These are phyloP conservation scores for Venturia aucupariae DNA, from an alignment of 2,329 filamentous ascomycete species.

Conservation along the genomic window DNA sequence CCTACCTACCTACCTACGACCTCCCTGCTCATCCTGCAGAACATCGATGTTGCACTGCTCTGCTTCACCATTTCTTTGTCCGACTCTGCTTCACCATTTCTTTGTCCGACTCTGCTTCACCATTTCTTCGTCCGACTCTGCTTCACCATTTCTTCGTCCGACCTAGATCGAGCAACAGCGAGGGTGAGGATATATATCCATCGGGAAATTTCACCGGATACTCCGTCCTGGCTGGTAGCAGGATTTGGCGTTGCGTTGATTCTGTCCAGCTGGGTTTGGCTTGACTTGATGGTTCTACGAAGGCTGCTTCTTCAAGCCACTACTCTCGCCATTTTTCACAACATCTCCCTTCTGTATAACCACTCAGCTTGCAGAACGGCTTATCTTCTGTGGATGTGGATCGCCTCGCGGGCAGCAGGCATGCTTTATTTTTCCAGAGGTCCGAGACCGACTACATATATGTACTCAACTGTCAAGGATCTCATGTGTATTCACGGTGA, in stretches of 20 bases:
- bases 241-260: no score
- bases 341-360: neutral
- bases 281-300: neutral
- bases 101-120: neutral
- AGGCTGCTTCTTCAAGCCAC: slow-evolving; percentile 1
- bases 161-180: neutral
- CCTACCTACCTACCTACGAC: neutral
- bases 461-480: neutral
- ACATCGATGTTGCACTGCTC: neutral
- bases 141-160: neutral
- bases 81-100: neutral
- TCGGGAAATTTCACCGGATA: neutral
- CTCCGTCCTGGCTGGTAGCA: no score
- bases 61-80: neutral
- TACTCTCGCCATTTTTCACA: neutral
- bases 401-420: neutral
- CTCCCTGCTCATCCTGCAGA: neutral
- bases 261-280: neutral
- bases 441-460: neutral
- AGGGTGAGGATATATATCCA: neutral
- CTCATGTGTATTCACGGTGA: neutral
- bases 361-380: neutral
- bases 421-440: neutral
- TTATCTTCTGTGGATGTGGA: neutral
- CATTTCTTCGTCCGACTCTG: neutral